Evolutionary conservation across 257 asterid species (phyloP).

Genomic region (Ehretia macrophylla): DNA sequence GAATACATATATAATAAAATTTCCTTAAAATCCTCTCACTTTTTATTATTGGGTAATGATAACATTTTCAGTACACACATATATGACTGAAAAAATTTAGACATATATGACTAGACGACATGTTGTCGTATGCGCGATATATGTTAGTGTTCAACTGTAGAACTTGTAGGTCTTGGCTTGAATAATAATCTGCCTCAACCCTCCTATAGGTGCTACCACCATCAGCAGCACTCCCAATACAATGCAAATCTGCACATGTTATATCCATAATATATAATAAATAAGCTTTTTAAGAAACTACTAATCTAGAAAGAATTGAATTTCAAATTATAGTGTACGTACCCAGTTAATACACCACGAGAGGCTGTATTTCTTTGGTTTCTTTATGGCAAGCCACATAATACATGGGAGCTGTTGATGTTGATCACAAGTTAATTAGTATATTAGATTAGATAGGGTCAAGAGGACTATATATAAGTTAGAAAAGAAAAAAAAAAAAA

Average conservation of each 20-base stretch:
- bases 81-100: too few relatives aligned
- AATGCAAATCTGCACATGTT: slow-evolving; percentile 34
- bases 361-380: slow-evolving; percentile 52
- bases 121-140: too few relatives aligned
- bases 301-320: neutral
- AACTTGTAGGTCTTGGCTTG: slow-evolving; percentile 29
- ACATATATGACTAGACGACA: too few relatives aligned
- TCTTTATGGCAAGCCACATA: slow-evolving; percentile 76
- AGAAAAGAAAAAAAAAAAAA: neutral
- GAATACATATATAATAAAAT: too few relatives aligned
- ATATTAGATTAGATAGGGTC: too few relatives aligned
- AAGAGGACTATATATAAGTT: too few relatives aligned
- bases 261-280: neutral
- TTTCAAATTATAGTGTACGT: slow-evolving; percentile 7
- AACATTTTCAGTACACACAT: too few relatives aligned
- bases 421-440: neutral
- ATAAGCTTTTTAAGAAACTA: neutral
- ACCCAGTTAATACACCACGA: slow-evolving; percentile 81
- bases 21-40: neutral
- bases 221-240: slow-evolving; percentile 31
- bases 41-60: slow-evolving; percentile 13
- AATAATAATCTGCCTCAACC: slow-evolving; percentile 31
- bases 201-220: slow-evolving; percentile 43
- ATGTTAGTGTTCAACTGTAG: slow-evolving; percentile 19
- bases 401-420: slow-evolving; percentile 74